Percentiles rank a stretch among this genome's conserved stretches.
Evolutionary conservation across 2,329 filamentous ascomycete species (phyloP).

Genomic region (Sphaerulina populicola): DNA sequence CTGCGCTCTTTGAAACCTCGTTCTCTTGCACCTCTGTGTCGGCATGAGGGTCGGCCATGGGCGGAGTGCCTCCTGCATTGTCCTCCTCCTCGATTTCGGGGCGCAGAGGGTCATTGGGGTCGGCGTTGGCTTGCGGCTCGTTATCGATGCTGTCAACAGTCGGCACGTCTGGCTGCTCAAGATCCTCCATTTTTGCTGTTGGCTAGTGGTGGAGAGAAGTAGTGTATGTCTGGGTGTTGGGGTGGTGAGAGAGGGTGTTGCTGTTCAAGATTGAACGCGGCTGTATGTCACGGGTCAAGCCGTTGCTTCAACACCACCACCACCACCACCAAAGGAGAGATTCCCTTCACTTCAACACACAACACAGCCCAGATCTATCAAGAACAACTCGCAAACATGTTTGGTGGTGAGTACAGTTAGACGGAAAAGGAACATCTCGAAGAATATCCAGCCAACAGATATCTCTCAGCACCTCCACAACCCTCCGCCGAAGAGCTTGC

Average conservation of each 20-base stretch:
- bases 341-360: slow-evolving; percentile 1
- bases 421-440: too few species aligned
- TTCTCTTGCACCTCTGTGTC: slow-evolving; percentile 40
- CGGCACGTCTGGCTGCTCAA: slow-evolving; percentile 31
- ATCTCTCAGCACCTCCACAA: slow-evolving; percentile 56
- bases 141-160: slow-evolving; percentile 36
- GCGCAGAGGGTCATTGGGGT: slow-evolving; percentile 39
- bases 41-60: slow-evolving; percentile 36
- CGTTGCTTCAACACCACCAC: not conserved
- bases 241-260: not conserved
- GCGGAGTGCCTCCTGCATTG: slow-evolving; percentile 36
- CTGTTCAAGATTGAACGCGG: not conserved
- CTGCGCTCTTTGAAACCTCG: slow-evolving; percentile 21
- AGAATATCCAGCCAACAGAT: not conserved
- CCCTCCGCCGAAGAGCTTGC: slow-evolving; percentile 62
- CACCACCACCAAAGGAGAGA: not conserved
- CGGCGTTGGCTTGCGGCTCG: slow-evolving; percentile 42
- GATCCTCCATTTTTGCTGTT: slow-evolving; percentile 36
- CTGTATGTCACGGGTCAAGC: not conserved
- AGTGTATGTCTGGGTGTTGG: not conserved
- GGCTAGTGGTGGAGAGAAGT: not conserved
- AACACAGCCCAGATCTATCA: not conserved
- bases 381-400: slow-evolving; percentile 1
- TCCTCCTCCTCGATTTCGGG: slow-evolving; percentile 45
- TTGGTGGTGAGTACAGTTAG: not conserved